phyloP scores from a whole-genome alignment of 2,329 filamentous ascomycete species.

The Ilyonectria mors-panacis region DNA sequence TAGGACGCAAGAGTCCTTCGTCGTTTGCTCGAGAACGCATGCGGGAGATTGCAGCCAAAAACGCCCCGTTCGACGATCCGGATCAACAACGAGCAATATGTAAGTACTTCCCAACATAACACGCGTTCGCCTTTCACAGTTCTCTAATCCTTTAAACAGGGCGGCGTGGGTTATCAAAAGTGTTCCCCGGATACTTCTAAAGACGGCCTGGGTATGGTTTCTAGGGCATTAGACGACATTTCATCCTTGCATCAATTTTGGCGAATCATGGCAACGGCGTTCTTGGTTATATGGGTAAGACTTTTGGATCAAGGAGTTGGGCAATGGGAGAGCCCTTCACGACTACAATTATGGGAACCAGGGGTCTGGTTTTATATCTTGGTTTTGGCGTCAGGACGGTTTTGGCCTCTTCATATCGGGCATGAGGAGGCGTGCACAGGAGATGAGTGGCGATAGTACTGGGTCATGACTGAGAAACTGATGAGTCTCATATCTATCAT shows the following conservation, averaged over 20 bases:
- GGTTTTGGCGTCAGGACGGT: conserved; percentile 14
- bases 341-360: conserved; percentile 26
- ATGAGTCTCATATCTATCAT: conserved; percentile 9
- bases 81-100: conserved; percentile 58
- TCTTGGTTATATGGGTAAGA: conserved; percentile 36
- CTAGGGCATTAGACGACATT: conserved; percentile 30
- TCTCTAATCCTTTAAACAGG: conserved; percentile 51
- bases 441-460: conserved; percentile 2
- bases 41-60: conserved; percentile 60
- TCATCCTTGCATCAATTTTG: conserved; percentile 34
- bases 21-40: conserved; percentile 61
- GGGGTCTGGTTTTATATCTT: conserved; percentile 20
- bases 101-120: conserved; percentile 46
- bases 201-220: conserved; percentile 17
- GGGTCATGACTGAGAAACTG: conserved; percentile 5
- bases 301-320: conserved; percentile 32
- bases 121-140: background rate
- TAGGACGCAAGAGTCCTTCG: conserved; percentile 58
- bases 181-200: conserved; percentile 60
- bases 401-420: background rate
- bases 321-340: conserved; percentile 20
- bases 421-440: conserved; percentile 5
- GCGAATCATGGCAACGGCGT: conserved; percentile 51
- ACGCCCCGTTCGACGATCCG: conserved; percentile 61
- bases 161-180: conserved; percentile 59